Base-by-base conservation (phyloP, 2,329 filamentous ascomycete species). In the Immersiporthe knoxdaviesiana region DNA sequence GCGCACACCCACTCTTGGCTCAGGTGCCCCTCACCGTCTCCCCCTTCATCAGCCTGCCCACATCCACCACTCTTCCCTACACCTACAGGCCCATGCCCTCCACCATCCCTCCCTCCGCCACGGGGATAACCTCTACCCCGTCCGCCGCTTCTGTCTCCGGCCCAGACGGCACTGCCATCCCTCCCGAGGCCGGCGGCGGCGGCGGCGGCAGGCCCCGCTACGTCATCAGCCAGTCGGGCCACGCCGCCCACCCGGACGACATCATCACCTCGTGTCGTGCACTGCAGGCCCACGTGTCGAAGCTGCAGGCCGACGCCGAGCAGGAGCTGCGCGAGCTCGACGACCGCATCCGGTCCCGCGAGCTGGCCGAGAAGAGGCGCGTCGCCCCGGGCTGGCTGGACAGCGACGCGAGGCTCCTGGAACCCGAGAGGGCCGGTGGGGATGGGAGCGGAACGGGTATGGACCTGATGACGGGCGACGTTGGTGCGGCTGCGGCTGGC, bases 11-110 rank as follows among this genome's bases (percentile, higher is more conserved):
- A 21, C 88, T 97, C 73, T 89, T 99, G 61, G 92, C 94, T 73
- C 96, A 99, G 82, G 90, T 98, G 54, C 94, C 96, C 39, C 84
- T 99, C 67, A 97, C 94, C 63, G 94, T 98, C 59, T 97, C 95
- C 3, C 96, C 96, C 35, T 97, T 97, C 83, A 89, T 98, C 75
- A 92, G 91, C 70, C 90, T 99, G 41, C 96, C 96, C 14, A 91
- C 92, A 39, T 91, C 95, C 35, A 92, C 94, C 27, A 97, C 94
- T 0, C 88, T 99, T 10, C 95, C 96, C 32, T 98, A 98, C 83
- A 97, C 93, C 74, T 98, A 97, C 86, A 95, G 94, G 78, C 87
- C 90, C 14, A 91, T 98, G 77, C 93, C 95, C 0, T 95, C 93
- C 0, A 92, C 93, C 2, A 88, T 98, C 0, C 95, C 96, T 0